phyloP scores from a whole-genome alignment of 2,329 filamentous ascomycete species.

The Fusarium pseudonygamai region DNA sequence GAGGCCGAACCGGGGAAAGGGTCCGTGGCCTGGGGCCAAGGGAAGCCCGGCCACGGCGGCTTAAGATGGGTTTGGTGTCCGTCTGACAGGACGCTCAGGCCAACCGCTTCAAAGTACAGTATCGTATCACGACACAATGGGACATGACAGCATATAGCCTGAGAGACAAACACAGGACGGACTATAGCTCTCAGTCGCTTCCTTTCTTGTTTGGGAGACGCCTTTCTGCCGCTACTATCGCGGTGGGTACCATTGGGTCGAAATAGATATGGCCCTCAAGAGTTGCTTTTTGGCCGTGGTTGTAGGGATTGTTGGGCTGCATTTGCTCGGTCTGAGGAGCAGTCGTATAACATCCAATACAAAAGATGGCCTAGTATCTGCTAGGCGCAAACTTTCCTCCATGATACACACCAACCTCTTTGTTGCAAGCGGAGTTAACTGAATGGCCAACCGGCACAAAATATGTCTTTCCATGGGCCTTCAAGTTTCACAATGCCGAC shows the following conservation, averaged over 20 bases:
- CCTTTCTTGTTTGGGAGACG: not conserved
- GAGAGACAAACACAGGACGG: not conserved
- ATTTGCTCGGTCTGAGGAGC: slow-evolving; percentile 1
- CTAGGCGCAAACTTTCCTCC: slow-evolving; percentile 13
- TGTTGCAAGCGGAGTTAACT: not conserved
- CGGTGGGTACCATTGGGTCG: slow-evolving; percentile 27
- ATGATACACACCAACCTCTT: slow-evolving; percentile 8
- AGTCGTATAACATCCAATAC: slow-evolving; percentile 15
- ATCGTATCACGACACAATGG: slow-evolving; percentile 11
- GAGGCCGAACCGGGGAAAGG: slow-evolving; percentile 40
- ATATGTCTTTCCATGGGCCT: not conserved
- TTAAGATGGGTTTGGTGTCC: slow-evolving; percentile 29
- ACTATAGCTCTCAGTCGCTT: slow-evolving; percentile 7
- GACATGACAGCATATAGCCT: slow-evolving; percentile 14
- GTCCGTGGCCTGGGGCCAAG: slow-evolving; percentile 21
- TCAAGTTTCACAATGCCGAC: slow-evolving; percentile 19
- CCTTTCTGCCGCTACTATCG: slow-evolving; percentile 8
- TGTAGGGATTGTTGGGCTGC: slow-evolving; percentile 19
- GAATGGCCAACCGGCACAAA: not conserved
- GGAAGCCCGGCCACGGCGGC: slow-evolving; percentile 32
- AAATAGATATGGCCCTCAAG: slow-evolving; percentile 12
- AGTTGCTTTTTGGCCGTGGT: slow-evolving; percentile 25
- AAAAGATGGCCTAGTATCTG: not conserved
- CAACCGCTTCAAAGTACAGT: slow-evolving; percentile 20
- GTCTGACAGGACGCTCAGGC: slow-evolving; percentile 44